These are phyloP conservation scores for Diospyros kaki DNA, from an alignment of 148 eudicot species.

Conservation along the genomic window DNA sequence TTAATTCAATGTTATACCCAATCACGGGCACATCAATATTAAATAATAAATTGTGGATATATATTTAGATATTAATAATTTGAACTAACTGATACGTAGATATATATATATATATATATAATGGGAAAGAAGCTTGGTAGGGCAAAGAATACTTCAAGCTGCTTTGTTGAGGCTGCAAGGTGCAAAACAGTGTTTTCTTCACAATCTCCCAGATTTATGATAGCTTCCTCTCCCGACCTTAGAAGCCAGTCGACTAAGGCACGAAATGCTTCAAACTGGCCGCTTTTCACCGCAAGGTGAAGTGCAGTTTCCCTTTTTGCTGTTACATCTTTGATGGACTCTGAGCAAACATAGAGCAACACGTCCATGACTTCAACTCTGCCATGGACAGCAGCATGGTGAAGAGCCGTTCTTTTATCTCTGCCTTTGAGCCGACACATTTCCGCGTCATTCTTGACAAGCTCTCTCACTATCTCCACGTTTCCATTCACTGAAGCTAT, in stretches of 20 bases:
- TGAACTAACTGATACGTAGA: too few relatives aligned
- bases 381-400: conserved; percentile 48
- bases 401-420: conserved; percentile 43
- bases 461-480: conserved; percentile 40
- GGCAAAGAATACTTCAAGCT: too few relatives aligned
- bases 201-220: too few relatives aligned
- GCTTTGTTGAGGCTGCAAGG: too few relatives aligned
- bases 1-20: too few relatives aligned
- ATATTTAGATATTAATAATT: too few relatives aligned
- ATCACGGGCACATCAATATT: too few relatives aligned
- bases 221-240: too few relatives aligned
- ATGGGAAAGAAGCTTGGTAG: too few relatives aligned
- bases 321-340: conserved; percentile 37
- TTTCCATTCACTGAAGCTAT: conserved; percentile 47
- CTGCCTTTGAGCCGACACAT: conserved; percentile 36
- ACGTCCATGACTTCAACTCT: conserved; percentile 26
- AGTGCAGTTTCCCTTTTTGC: conserved; percentile 49
- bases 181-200: too few relatives aligned
- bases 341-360: conserved; percentile 30
- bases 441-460: conserved; percentile 23
- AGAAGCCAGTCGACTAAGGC: conserved; percentile 21
- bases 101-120: too few relatives aligned
- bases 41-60: too few relatives aligned
- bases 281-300: conserved; percentile 49
- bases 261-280: conserved; percentile 34